These are phyloP conservation scores for Beauveria sp. DNA, from an alignment of 2,329 filamentous ascomycete genomes.

Conservation along the genomic window DNA sequence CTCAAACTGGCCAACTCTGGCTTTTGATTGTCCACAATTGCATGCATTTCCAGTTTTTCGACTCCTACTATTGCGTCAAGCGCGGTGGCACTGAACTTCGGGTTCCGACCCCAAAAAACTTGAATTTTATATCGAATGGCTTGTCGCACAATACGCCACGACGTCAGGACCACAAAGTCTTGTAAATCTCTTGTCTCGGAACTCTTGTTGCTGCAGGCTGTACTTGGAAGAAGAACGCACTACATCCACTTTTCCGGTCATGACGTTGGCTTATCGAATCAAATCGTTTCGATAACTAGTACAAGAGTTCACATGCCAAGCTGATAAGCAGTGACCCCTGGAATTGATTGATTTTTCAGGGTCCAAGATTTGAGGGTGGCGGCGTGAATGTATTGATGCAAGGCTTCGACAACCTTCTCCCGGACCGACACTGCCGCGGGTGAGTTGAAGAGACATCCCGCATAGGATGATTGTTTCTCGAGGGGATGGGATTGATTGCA, in stretches of 20 bases:
- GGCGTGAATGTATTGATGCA: not conserved
- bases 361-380: not conserved
- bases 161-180: not conserved
- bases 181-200: not conserved
- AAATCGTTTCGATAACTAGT: no score
- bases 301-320: not conserved
- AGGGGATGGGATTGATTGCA: no score
- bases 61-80: not conserved
- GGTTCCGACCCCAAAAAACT: not conserved
- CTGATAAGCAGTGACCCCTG: not conserved
- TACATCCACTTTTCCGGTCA: no score
- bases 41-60: not conserved
- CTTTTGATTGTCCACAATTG: not conserved
- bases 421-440: not conserved
- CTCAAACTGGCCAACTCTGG: not conserved
- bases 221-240: no score
- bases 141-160: not conserved
- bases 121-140: not conserved
- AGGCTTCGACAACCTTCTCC: not conserved
- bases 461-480: not conserved
- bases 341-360: not conserved
- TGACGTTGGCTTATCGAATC: not conserved
- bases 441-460: not conserved
- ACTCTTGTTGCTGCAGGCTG: not conserved
- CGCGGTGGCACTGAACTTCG: not conserved